Percentiles rank a stretch among this genome's conserved stretches.
Conservation (phyloP, 345 rosid species). For the Aquilaria malaccensis region DNA sequence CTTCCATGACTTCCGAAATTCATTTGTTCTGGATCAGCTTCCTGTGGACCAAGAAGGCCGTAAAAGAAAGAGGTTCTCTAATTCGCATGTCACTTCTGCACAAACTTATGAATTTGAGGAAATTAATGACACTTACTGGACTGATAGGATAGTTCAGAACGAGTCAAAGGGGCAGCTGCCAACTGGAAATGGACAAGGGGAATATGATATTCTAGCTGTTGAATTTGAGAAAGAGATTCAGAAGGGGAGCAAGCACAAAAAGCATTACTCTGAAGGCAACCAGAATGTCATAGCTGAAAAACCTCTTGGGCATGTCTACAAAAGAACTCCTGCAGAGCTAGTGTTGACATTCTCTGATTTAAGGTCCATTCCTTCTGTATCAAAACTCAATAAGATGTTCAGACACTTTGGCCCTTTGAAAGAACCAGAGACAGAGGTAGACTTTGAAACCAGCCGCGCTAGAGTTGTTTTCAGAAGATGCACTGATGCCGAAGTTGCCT, state of each 20-base stretch:
- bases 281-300: constrained; percentile 30
- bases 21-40: constrained; percentile 34
- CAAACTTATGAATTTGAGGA: constrained; percentile 93
- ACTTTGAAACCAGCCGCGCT: constrained; percentile 65
- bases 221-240: constrained; percentile 42
- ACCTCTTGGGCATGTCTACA: constrained; percentile 42
- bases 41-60: constrained; percentile 28
- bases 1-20: constrained; percentile 79
- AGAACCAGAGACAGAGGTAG: constrained; percentile 72
- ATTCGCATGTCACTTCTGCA: constrained; percentile 30
- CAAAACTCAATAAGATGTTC: constrained; percentile 73
- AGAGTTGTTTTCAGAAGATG: constrained; percentile 75
- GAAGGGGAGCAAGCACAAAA: constrained; percentile 45
- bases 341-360: constrained; percentile 64
- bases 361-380: constrained; percentile 67
- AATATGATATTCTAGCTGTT: constrained; percentile 45
- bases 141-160: constrained; percentile 76
- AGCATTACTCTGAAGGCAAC: constrained; percentile 47
- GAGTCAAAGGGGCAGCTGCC: constrained; percentile 71
- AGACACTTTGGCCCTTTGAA: constrained; percentile 70
- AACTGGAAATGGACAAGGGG: constrained; percentile 30
- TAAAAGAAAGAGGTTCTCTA: constrained; percentile 44
- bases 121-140: constrained; percentile 91
- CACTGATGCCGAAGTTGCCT: constrained; percentile 77
- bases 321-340: constrained; percentile 70